Conservation (phyloP, 305 asterid species). For the Fraxinus albicans region DNA sequence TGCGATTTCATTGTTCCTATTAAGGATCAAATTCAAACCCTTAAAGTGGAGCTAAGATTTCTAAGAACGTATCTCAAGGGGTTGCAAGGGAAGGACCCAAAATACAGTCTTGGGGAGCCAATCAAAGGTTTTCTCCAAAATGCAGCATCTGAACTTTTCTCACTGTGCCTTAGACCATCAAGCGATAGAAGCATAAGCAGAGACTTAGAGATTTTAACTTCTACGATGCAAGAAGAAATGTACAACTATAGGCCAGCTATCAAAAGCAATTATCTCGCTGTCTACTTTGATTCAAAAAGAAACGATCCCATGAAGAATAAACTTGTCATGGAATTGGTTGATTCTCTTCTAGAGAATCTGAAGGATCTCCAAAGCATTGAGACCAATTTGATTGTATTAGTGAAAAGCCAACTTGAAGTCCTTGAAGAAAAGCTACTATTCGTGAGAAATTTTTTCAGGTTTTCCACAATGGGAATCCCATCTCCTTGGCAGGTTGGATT, state of each 20-base stretch:
- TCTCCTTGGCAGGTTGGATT: background rate
- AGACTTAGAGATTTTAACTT: background rate
- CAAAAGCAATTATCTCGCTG: background rate
- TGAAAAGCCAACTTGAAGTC: background rate
- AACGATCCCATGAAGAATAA: background rate
- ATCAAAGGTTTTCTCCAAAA: background rate
- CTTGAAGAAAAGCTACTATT: background rate
- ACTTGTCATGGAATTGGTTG: background rate
- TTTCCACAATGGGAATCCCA: background rate
- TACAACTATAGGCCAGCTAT: background rate
- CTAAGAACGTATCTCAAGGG: background rate
- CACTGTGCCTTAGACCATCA: background rate
- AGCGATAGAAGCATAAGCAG: background rate
- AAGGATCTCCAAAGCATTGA: background rate
- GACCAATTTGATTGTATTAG: background rate
- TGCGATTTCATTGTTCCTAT: background rate
- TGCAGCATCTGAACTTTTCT: background rate
- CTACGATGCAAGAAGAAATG: background rate
- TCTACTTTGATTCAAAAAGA: background rate
- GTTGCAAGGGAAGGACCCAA: background rate
- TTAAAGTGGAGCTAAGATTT: background rate
- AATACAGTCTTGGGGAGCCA: background rate
- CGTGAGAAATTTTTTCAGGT: background rate
- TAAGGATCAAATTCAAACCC: background rate
- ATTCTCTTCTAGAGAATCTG: background rate